phyloP scores from a whole-genome alignment of 805 yeast species.

The Clavispora carvajalis region DNA sequence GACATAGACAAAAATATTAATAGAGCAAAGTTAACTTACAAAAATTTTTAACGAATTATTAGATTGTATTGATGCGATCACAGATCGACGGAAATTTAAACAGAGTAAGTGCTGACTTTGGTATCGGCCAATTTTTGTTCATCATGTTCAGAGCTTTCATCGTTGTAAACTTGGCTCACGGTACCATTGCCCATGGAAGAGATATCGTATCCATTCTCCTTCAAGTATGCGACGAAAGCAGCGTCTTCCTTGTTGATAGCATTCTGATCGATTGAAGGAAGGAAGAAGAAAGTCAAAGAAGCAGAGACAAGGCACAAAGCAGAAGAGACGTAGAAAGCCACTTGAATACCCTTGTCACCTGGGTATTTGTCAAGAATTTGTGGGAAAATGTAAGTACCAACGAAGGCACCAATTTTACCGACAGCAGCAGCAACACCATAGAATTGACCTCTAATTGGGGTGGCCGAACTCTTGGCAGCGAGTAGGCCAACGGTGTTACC shows the following conservation, averaged over 20 bases:
- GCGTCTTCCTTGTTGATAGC: slow-evolving; percentile 76
- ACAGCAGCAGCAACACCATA: slow-evolving; percentile 89
- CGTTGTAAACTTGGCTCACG: neutral
- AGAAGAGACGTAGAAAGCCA: slow-evolving; percentile 80
- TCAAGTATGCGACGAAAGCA: slow-evolving; percentile 62
- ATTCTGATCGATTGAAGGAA: slow-evolving; percentile 81
- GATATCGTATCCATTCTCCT: slow-evolving; percentile 65
- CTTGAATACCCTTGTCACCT: slow-evolving; percentile 53
- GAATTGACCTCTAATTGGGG: slow-evolving; percentile 85
- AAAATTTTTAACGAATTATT: neutral
- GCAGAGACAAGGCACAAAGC: slow-evolving; percentile 72
- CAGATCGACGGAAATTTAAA: neutral
- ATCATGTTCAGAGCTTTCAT: neutral
- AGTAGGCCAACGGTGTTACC: slow-evolving; percentile 89
- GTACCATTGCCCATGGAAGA: slow-evolving; percentile 45
- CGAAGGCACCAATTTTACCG: slow-evolving; percentile 91
- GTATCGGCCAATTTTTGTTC: neutral
- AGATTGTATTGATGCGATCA: neutral
- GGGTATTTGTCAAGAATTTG: slow-evolving; percentile 54
- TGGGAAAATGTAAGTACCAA: slow-evolving; percentile 87
- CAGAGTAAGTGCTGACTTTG: neutral
- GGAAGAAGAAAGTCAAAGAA: slow-evolving; percentile 57
- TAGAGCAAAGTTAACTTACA: too few species aligned
- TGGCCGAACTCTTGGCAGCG: slow-evolving; percentile 81
- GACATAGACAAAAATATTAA: too few species aligned